phyloP scores from a whole-genome alignment of 768 basidiomycete genomes.

The Tylopilus balloui region DNA sequence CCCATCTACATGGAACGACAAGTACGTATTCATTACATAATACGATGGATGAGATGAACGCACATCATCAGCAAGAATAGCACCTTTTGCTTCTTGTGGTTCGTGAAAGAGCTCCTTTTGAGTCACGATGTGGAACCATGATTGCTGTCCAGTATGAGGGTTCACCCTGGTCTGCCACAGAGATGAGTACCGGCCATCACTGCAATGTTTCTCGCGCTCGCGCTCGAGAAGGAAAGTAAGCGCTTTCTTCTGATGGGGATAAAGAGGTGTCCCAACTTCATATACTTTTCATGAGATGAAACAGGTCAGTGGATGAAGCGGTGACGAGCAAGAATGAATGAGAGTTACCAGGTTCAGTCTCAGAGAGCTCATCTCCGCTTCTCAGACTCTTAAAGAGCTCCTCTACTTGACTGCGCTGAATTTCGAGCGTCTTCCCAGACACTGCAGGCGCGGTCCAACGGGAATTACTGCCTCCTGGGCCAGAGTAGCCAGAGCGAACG shows the following conservation, averaged over 20 bases:
- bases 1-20: constrained; percentile 67
- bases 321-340: constrained; percentile 12
- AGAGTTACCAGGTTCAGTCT: constrained; percentile 79
- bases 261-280: constrained; percentile 80
- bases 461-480: constrained; percentile 34
- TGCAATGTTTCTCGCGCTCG: constrained; percentile 57
- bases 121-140: constrained; percentile 84
- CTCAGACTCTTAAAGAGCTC: constrained; percentile 87
- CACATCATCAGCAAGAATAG: constrained; percentile 97
- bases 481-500: constrained; percentile 39
- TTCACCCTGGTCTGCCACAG: constrained; percentile 63
- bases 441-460: constrained; percentile 58
- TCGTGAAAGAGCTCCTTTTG: constrained; percentile 64
- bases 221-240: constrained; percentile 92
- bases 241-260: constrained; percentile 98
- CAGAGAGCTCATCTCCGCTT: constrained; percentile 79
- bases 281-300: constrained; percentile 38
- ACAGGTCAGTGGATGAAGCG: constrained; percentile 12
- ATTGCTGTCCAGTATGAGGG: constrained; percentile 40
- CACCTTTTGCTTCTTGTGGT: constrained; percentile 74
- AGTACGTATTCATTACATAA: constrained; percentile 14
- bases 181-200: constrained; percentile 61
- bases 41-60: constrained; percentile 28
- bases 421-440: constrained; percentile 76
- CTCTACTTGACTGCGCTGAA: constrained; percentile 90